These are phyloP conservation scores for Geranium rotundifolium DNA, from an alignment of 345 rosid species.

Conservation along the genomic window DNA sequence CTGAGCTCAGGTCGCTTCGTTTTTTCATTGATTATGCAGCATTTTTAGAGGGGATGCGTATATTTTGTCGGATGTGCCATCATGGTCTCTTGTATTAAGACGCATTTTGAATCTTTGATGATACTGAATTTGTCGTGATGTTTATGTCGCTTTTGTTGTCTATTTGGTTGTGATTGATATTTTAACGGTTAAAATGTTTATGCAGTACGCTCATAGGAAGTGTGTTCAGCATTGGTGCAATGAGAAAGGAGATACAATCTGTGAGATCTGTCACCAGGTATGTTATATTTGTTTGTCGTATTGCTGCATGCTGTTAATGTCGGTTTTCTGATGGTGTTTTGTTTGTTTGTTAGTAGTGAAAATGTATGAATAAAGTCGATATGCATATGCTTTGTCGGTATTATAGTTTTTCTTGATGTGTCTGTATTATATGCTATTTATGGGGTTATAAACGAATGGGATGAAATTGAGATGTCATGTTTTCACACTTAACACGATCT, in stretches of 20 bases:
- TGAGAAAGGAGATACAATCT: slow-evolving; percentile 77
- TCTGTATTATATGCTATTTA: too few species aligned
- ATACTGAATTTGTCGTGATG: neutral
- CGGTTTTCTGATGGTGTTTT: neutral
- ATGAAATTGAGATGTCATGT: neutral
- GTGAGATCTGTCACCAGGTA: slow-evolving; percentile 97
- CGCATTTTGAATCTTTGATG: too few species aligned
- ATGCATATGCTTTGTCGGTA: neutral
- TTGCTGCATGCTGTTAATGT: neutral
- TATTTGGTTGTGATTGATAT: neutral
- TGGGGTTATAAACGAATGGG: too few species aligned
- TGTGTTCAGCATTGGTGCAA: slow-evolving; percentile 97
- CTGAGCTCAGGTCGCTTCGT: neutral
- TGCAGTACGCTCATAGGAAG: slow-evolving; percentile 79
- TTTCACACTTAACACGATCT: neutral
- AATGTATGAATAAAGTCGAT: too few species aligned
- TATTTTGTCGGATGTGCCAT: too few species aligned
- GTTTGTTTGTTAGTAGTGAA: too few species aligned
- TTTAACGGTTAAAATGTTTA: neutral
- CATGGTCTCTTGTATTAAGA: too few species aligned
- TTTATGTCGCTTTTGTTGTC: neutral
- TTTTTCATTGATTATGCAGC: neutral
- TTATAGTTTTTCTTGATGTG: neutral
- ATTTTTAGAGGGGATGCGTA: neutral
- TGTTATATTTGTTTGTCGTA: neutral